These are phyloP conservation scores for Gaeumannomyces tritici DNA, from an alignment of 2,329 filamentous ascomycete species.

Conservation along the genomic window DNA sequence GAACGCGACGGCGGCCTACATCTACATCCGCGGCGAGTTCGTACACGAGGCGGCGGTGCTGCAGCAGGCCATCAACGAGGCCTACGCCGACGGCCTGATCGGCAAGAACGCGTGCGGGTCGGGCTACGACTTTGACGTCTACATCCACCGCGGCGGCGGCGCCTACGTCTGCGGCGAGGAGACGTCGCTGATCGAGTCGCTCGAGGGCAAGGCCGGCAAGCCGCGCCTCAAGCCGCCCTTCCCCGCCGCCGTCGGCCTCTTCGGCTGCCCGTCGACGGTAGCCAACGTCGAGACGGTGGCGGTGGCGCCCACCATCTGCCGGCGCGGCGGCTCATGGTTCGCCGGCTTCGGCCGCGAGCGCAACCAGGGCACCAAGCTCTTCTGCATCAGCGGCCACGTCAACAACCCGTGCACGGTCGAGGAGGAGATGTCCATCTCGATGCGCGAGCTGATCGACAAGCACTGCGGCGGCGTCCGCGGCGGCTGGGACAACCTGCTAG, in stretches of 20 bases:
- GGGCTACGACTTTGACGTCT: slow-evolving; percentile 97
- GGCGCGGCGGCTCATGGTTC: slow-evolving; percentile 89
- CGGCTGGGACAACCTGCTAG: slow-evolving; percentile 95
- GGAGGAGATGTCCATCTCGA: slow-evolving; percentile 97
- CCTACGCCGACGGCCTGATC: slow-evolving; percentile 87
- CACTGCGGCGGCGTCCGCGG: slow-evolving; percentile 95
- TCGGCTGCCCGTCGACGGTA: slow-evolving; percentile 95
- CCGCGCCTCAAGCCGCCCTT: slow-evolving; percentile 97
- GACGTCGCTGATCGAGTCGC: slow-evolving; percentile 93
- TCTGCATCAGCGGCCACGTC: slow-evolving; percentile 96
- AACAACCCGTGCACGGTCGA: slow-evolving; percentile 98
- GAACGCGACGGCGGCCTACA: slow-evolving; percentile 98
- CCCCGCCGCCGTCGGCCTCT: slow-evolving; percentile 92
- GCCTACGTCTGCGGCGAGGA: slow-evolving; percentile 98
- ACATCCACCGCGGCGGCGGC: slow-evolving; percentile 90
- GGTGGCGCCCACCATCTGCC: slow-evolving; percentile 90
- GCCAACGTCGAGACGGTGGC: slow-evolving; percentile 97
- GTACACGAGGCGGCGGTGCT: slow-evolving; percentile 90
- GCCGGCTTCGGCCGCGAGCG: slow-evolving; percentile 88
- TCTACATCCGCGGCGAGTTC: slow-evolving; percentile 98
- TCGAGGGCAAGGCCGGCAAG: slow-evolving; percentile 98
- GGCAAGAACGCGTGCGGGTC: slow-evolving; percentile 97
- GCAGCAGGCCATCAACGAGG: slow-evolving; percentile 94
- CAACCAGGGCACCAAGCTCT: slow-evolving; percentile 95
- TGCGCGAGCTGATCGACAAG: slow-evolving; percentile 93